Conservation (phyloP, 768 basidiomycete genomes). For the Tylopilus sp. region DNA sequence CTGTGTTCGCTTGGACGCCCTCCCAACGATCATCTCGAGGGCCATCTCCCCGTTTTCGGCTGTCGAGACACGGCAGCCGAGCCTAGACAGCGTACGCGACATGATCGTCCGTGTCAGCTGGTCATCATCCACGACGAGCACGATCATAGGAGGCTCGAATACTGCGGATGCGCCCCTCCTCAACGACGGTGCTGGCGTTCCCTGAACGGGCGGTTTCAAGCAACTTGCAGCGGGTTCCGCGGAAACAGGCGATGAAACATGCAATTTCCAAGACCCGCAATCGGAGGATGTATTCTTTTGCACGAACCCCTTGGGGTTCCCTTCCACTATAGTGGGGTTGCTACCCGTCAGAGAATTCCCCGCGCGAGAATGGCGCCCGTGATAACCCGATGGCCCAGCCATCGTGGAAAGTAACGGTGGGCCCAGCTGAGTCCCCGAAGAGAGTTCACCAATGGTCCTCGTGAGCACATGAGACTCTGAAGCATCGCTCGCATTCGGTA, state of each 20-base stretch:
- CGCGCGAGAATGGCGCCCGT: not conserved
- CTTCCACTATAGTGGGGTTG: constrained; percentile 2
- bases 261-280: constrained; percentile 1
- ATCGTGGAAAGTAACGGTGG: constrained; percentile 16
- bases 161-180: constrained; percentile 11
- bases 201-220: constrained; percentile 13
- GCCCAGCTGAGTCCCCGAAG: constrained; percentile 34
- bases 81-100: constrained; percentile 70
- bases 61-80: constrained; percentile 74
- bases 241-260: not conserved
- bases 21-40: constrained; percentile 64
- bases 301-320: not conserved
- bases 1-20: constrained; percentile 1
- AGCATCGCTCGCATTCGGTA: constrained; percentile 37
- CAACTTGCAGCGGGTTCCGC: constrained; percentile 7
- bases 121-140: constrained; percentile 85
- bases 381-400: not conserved
- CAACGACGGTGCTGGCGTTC: constrained; percentile 6
- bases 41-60: constrained; percentile 85
- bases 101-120: constrained; percentile 75
- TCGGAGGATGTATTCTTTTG: constrained; percentile 2
- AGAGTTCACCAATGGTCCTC: constrained; percentile 41
- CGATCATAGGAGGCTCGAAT: constrained; percentile 54
- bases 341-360: constrained; percentile 1
- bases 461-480: constrained; percentile 36